These are phyloP conservation scores for Corchorus olitorius DNA, from an alignment of 345 rosid genomes.

Conservation along the genomic window DNA sequence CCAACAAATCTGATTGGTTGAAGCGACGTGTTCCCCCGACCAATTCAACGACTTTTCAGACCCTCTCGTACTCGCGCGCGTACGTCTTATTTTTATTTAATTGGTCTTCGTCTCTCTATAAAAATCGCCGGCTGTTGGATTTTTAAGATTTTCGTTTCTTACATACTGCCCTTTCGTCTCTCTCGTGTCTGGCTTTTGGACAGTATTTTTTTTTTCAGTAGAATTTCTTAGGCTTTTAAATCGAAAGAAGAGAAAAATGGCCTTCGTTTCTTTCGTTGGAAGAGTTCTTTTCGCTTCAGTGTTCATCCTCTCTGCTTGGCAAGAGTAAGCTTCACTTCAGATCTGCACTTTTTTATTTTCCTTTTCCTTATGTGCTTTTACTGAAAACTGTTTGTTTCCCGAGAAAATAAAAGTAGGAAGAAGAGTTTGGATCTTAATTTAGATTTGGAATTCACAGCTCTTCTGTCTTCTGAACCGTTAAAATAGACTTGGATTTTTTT, in stretches of 20 bases:
- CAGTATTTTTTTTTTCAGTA: not conserved
- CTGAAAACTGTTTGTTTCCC: not conserved
- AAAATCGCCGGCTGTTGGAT: conserved; percentile 16
- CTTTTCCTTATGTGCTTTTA: not conserved
- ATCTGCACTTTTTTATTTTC: conserved; percentile 26
- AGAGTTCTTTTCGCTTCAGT: conserved; percentile 71
- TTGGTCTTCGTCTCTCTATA: conserved; percentile 19
- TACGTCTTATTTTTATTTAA: not conserved
- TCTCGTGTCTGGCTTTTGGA: not conserved
- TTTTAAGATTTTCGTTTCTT: conserved; percentile 7
- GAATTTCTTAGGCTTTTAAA: not conserved
- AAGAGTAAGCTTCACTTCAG: conserved; percentile 52
- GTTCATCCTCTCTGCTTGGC: conserved; percentile 75
- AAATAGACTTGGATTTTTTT: not conserved
- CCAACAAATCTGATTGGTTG: conserved; percentile 30
- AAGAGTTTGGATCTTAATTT: conserved; percentile 22
- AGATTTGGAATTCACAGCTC: conserved; percentile 1
- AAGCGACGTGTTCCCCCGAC: conserved; percentile 29
- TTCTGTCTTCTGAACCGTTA: conserved; percentile 10
- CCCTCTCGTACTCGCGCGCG: not conserved
- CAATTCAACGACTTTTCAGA: conserved; percentile 8
- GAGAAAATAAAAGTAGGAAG: not conserved
- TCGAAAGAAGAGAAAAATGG: conserved; percentile 22
- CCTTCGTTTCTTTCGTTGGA: conserved; percentile 53
- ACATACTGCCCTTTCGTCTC: conserved; percentile 5